Evolutionary conservation across 306 rosid genomes (phyloP).

Genomic region (Trichosanthes cucumerina): DNA sequence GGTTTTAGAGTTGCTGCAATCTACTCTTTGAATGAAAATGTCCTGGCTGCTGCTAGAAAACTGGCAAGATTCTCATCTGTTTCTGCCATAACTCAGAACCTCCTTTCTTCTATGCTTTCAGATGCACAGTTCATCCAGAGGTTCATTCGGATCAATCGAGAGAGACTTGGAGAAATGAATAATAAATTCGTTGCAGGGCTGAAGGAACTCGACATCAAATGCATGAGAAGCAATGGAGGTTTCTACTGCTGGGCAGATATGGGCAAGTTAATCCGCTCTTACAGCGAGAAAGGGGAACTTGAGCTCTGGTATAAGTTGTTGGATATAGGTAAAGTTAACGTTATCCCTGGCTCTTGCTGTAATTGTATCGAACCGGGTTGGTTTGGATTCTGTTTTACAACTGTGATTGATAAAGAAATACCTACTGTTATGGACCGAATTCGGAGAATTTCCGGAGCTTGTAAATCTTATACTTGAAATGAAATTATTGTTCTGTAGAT

Average conservation of each 20-base stretch:
- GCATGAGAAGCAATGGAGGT: conserved; percentile 60
- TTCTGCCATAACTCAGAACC: conserved; percentile 56
- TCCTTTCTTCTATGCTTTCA: conserved; percentile 72
- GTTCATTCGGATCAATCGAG: conserved; percentile 35
- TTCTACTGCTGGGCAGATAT: conserved; percentile 91
- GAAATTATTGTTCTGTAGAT: background rate
- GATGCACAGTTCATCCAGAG: conserved; percentile 47
- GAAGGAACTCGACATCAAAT: conserved; percentile 64
- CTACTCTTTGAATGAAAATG: conserved; percentile 57
- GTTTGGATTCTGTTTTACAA: conserved; percentile 70
- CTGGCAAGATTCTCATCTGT: conserved; percentile 62
- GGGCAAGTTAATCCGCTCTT: conserved; percentile 52
- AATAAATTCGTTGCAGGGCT: conserved; percentile 47
- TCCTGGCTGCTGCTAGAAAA: conserved; percentile 53
- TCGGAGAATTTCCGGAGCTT: conserved; percentile 36
- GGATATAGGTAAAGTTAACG: conserved; percentile 63
- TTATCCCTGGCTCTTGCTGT: conserved; percentile 77
- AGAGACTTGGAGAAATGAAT: conserved; percentile 41
- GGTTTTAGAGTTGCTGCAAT: conserved; percentile 64
- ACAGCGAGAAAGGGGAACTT: conserved; percentile 85
- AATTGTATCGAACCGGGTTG: conserved; percentile 89
- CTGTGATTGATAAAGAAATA: conserved; percentile 54
- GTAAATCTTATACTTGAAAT: conserved; percentile 45
- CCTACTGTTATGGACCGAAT: conserved; percentile 65
- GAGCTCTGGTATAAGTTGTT: conserved; percentile 87